Evolutionary conservation across 2,329 filamentous ascomycete genomes (phyloP), one percentile per base, ranked within the genome.

Genomic region (Ophiosphaerella herpotricha): DNA sequence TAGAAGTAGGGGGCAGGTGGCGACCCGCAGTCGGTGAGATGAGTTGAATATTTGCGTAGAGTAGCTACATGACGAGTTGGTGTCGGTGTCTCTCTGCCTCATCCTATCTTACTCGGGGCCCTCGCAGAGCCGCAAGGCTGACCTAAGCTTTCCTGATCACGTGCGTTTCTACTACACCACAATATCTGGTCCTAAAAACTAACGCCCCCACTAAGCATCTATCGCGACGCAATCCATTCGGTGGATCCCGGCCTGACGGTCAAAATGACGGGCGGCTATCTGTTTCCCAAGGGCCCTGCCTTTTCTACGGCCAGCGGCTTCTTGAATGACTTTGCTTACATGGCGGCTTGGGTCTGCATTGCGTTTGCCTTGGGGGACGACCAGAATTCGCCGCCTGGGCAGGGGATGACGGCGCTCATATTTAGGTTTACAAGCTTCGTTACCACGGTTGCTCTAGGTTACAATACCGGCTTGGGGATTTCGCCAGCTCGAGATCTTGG

Each of bases 401-500:
- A 75, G 8, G 65, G 65, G 5, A 68, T 68, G 49, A 89, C 86
- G 66, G 86, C 74, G 1, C 63, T 64, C 5, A 63, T 66, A n/a
- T 56, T 67, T 26, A 61, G 66, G 5, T 59, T 69, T 32, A 54
- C 60, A 7, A 58, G 48, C 5, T 64, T 64, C 41, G 53, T 66
- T 23, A 58, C 64, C 24, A 63, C 60, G 55, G 55, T 68, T 2
- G 56, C 61, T 0, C 48, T 67, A 7, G 64, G 63, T 7, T 67
- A 66, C 50, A 68, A 68, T 36, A 66, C 61, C 4, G 67, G 67
- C 31, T 55, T 66, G 6, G 69, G 86, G 9, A 87, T 90, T 54
- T 89, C 89, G 58, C 73, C 88, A 36, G 87, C 86, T 18, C 81
- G 87, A 67, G 87, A 90, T 60, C 86, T 90, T 63, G 86, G 86